phyloP scores from a whole-genome alignment of 257 asterid genomes.

The Fraxinus anomala region DNA sequence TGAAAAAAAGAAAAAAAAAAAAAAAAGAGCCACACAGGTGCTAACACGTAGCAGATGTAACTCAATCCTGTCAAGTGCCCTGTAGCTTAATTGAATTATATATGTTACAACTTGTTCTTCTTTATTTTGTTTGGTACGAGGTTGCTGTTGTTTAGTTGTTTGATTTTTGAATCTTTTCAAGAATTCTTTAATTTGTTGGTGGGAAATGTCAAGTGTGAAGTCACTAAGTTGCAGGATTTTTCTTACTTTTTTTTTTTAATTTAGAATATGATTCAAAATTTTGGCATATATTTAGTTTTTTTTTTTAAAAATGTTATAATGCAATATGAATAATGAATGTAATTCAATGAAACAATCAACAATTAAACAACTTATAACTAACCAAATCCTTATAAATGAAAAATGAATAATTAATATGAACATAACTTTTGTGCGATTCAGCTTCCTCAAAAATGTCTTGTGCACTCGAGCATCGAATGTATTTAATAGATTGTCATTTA shows the following conservation, averaged over 20 bases:
- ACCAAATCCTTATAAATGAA: too few species aligned
- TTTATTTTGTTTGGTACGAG: conserved; percentile 3
- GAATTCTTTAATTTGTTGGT: not conserved
- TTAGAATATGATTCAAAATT: not conserved
- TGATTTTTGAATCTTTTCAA: not conserved
- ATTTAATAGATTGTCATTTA: too few species aligned
- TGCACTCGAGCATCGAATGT: not conserved
- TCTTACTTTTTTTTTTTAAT: not conserved
- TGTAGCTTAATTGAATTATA: not conserved
- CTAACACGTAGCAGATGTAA: too few species aligned
- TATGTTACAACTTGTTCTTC: not conserved
- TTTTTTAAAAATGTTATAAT: too few species aligned
- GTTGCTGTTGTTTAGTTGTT: not conserved
- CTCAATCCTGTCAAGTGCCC: too few species aligned
- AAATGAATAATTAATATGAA: too few species aligned
- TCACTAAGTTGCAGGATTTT: not conserved
- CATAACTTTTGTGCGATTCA: not conserved
- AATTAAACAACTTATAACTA: too few species aligned
- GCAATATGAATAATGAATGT: too few species aligned
- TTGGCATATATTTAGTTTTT: too few species aligned
- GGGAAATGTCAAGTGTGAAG: not conserved
- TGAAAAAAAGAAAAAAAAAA: too few species aligned
- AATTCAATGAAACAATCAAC: too few species aligned
- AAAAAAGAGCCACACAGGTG: too few species aligned
- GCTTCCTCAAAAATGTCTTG: not conserved